Conservation (phyloP, 306 rosid genomes). For the Mimosa pudica region DNA sequence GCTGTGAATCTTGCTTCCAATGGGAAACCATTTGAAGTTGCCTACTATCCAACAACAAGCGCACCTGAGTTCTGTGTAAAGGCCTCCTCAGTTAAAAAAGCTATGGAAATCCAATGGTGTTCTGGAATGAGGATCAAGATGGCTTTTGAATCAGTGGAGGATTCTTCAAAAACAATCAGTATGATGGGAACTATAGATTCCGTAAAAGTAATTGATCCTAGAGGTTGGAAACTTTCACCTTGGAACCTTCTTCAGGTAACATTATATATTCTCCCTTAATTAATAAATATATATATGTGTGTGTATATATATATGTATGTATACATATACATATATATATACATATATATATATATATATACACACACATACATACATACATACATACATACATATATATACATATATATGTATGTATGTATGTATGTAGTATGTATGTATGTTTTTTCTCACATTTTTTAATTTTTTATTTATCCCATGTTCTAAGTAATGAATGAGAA, state of each 20-base stretch:
- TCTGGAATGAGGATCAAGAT: constrained; percentile 94
- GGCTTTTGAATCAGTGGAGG: constrained; percentile 85
- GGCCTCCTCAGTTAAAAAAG: constrained; percentile 65
- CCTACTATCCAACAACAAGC: constrained; percentile 85
- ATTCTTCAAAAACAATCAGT: constrained; percentile 67
- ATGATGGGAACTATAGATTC: constrained; percentile 88
- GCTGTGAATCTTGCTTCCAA: constrained; percentile 75
- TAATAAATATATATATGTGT: too few species aligned
- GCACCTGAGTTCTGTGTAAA: constrained; percentile 92
- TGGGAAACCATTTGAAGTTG: constrained; percentile 78
- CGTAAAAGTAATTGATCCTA: constrained; percentile 74
- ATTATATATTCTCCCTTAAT: not conserved
- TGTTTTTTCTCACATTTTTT: too few species aligned
- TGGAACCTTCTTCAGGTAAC: constrained; percentile 94
- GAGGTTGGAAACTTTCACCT: constrained; percentile 88
- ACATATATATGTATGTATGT: too few species aligned
- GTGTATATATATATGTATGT: too few species aligned
- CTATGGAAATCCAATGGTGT: constrained; percentile 78
- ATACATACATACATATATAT: too few species aligned
- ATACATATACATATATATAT: too few species aligned
- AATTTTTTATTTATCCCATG: too few species aligned
- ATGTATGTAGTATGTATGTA: too few species aligned
- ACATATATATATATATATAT: too few species aligned
- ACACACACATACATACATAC: too few species aligned
- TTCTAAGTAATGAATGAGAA: too few species aligned